phyloP scores from a whole-genome alignment of 1,139 yeast species.

The Kodamaea arcana region DNA sequence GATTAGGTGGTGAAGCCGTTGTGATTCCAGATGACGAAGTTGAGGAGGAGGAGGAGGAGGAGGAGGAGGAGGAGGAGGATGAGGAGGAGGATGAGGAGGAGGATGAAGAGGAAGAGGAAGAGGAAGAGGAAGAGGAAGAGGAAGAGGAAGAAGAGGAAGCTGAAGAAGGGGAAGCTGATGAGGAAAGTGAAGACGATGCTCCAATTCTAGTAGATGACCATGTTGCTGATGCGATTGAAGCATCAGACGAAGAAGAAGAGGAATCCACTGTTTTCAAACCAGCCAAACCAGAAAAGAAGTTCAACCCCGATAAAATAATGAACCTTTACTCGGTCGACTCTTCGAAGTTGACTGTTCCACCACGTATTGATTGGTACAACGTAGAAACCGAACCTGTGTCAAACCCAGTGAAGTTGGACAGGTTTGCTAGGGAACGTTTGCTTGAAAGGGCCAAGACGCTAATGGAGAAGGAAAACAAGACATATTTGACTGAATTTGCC shows the following conservation, averaged over 20 bases:
- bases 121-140: constrained; percentile 22
- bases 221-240: constrained; percentile 16
- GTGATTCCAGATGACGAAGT: constrained; percentile 24
- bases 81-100: constrained; percentile 18
- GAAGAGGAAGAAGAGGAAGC: constrained; percentile 23
- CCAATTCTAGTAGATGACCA: constrained; percentile 16
- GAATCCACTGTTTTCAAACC: constrained; percentile 9
- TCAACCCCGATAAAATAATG: constrained; percentile 39
- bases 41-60: constrained; percentile 26
- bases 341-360: constrained; percentile 56
- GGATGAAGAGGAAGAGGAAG: constrained; percentile 25
- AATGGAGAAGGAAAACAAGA: constrained; percentile 66
- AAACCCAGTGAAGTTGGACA: constrained; percentile 39
- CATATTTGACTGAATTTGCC: constrained; percentile 72
- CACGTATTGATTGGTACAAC: constrained; percentile 76
- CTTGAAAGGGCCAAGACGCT: constrained; percentile 63
- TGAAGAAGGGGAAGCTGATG: constrained; percentile 19
- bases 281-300: constrained; percentile 14
- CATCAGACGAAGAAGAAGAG: constrained; percentile 2
- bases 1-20: constrained; percentile 46
- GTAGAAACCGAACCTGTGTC: constrained; percentile 35
- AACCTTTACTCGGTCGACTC: constrained; percentile 53
- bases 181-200: constrained; percentile 14
- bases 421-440: constrained; percentile 52
- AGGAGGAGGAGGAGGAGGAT: constrained; percentile 17